These are phyloP conservation scores for Plenodomus lindquistii DNA, from an alignment of 2,329 filamentous ascomycete genomes.

Conservation along the genomic window DNA sequence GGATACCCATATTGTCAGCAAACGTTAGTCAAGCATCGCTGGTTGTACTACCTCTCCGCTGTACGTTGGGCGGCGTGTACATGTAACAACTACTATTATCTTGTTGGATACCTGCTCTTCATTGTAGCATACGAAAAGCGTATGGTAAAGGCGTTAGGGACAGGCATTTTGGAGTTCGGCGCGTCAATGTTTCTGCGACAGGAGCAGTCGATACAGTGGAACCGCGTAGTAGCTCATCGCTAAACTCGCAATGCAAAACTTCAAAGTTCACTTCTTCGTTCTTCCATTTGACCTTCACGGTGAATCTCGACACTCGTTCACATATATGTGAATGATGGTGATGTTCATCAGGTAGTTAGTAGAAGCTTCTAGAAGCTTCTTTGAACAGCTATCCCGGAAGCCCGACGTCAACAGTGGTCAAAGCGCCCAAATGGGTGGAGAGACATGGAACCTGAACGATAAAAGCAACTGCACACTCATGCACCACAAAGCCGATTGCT, in stretches of 20 bases:
- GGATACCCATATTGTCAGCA: conserved; percentile 7
- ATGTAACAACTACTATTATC: conserved; percentile 26
- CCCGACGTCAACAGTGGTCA: conserved; percentile 23
- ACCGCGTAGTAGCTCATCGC: conserved; percentile 23
- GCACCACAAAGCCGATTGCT: conserved; percentile 16
- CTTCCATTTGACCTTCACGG: not conserved
- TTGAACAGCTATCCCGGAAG: conserved; percentile 8
- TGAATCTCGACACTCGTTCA: not conserved
- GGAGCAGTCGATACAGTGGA: conserved; percentile 27
- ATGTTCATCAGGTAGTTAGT: not conserved
- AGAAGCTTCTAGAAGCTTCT: conserved; percentile 47
- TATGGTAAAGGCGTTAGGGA: conserved; percentile 36
- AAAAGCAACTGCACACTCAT: conserved; percentile 32
- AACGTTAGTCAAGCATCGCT: conserved; percentile 19
- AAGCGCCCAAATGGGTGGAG: conserved; percentile 30
- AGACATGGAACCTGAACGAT: conserved; percentile 30
- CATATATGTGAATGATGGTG: not conserved
- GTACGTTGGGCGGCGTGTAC: conserved; percentile 21
- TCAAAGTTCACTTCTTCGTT: conserved; percentile 20
- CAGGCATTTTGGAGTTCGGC: conserved; percentile 41
- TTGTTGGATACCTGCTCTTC: conserved; percentile 34
- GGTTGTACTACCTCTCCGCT: conserved; percentile 16
- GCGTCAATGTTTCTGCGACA: conserved; percentile 32
- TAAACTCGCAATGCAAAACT: conserved; percentile 25
- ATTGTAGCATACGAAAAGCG: conserved; percentile 43